Conservation (phyloP, 805 yeast genomes). For the Kodamaea kaohsiungensis region DNA sequence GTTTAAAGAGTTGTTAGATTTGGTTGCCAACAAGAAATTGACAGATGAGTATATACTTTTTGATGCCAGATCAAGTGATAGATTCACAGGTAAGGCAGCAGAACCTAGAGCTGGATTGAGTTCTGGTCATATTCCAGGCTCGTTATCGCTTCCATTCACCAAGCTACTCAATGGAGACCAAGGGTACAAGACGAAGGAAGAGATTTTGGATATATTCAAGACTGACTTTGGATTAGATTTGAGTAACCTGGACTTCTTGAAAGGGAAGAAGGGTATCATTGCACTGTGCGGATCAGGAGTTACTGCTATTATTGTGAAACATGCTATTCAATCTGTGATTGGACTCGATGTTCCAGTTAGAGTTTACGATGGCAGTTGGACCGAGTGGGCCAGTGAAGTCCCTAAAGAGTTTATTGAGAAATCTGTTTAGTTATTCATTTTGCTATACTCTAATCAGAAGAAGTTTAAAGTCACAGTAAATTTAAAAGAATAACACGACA, state of each 20-base stretch:
- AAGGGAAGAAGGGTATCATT: constrained; percentile 62
- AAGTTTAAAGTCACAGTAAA: too few species aligned
- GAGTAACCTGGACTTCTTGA: constrained; percentile 24
- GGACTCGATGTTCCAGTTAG: constrained; percentile 38
- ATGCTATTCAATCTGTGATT: constrained; percentile 53
- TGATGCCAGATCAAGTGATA: constrained; percentile 78
- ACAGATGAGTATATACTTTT: constrained; percentile 52
- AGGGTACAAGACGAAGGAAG: constrained; percentile 50
- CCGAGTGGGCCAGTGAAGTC: constrained; percentile 82
- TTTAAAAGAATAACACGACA: too few species aligned
- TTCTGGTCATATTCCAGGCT: constrained; percentile 87
- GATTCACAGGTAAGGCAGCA: constrained; percentile 78
- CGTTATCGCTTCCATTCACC: constrained; percentile 73
- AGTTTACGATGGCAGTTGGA: constrained; percentile 81
- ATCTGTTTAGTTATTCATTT: too few species aligned
- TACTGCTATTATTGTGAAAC: constrained; percentile 79
- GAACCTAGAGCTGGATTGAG: constrained; percentile 89
- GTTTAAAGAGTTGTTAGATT: constrained; percentile 63
- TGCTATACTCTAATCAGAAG: too few species aligned
- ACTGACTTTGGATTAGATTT: constrained; percentile 34
- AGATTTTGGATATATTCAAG: constrained; percentile 48
- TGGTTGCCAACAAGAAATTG: constrained; percentile 52
- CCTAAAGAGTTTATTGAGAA: constrained; percentile 54
- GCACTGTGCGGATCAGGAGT: constrained; percentile 97
- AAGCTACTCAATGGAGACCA: constrained; percentile 52